A percentile compares a stretch with the other conserved stretches of the same genome.
Evolutionary conservation across 768 basidiomycete species (phyloP).

Genomic region (Tricholoma terreum): DNA sequence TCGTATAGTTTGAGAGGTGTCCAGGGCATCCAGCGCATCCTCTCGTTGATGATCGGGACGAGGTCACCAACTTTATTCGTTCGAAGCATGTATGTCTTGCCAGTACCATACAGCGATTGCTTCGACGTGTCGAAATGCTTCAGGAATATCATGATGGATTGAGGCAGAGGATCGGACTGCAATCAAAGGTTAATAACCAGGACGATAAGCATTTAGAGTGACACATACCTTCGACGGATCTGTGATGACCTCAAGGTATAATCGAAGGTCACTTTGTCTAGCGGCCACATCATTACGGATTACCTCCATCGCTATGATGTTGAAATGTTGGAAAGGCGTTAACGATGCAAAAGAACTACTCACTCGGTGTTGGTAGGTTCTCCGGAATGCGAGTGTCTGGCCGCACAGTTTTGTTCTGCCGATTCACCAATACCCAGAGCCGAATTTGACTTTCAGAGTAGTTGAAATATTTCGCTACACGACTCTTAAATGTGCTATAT

Average conservation of each 20-base stretch:
- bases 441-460: slow-evolving; percentile 83
- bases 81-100: slow-evolving; percentile 84
- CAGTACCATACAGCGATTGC: slow-evolving; percentile 81
- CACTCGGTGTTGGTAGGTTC: slow-evolving; percentile 3
- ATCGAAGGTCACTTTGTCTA: no score
- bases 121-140: slow-evolving; percentile 97
- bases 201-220: no score
- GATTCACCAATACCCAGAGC: slow-evolving; percentile 95
- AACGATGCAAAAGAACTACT: no score
- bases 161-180: slow-evolving; percentile 69
- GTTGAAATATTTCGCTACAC: slow-evolving; percentile 87
- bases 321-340: no score
- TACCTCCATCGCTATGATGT: no score
- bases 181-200: no score
- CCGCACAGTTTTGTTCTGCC: slow-evolving; percentile 98
- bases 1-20: slow-evolving; percentile 97
- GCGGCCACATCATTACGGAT: no score
- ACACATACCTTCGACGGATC: no score
- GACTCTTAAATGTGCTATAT: slow-evolving; percentile 87
- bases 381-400: slow-evolving; percentile 96
- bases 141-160: slow-evolving; percentile 96
- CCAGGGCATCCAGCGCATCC: slow-evolving; percentile 89
- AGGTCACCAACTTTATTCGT: slow-evolving; percentile 88
- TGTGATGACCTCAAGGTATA: no score
- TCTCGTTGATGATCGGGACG: slow-evolving; percentile 79